Conservation (phyloP, 331 rosid species). For the Malus hybrid region DNA sequence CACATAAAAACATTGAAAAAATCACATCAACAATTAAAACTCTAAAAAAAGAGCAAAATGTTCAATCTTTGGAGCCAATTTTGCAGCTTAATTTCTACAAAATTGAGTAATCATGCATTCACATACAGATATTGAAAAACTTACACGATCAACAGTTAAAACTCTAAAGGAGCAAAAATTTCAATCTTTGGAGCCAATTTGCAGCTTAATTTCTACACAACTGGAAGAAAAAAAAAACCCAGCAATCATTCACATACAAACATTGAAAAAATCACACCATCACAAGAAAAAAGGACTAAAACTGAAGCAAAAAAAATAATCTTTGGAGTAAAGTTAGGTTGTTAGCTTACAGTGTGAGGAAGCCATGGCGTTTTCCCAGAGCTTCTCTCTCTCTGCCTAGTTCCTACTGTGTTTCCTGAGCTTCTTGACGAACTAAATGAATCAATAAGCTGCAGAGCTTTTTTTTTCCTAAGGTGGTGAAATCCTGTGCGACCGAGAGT, state of each 20-base stretch:
- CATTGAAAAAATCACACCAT: background rate
- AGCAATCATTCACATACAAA: background rate
- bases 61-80: no score
- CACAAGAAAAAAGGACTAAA: background rate
- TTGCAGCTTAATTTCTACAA: no score
- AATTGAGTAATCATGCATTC: background rate
- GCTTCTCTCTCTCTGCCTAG: background rate
- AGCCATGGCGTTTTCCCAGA: constrained; percentile 28
- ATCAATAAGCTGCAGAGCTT: background rate
- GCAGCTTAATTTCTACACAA: background rate
- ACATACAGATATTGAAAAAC: background rate
- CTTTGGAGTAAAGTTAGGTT: background rate
- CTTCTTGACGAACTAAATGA: background rate
- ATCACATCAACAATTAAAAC: no score
- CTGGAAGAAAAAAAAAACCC: background rate
- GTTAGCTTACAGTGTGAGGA: constrained; percentile 29
- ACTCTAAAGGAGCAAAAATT: background rate
- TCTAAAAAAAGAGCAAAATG: no score
- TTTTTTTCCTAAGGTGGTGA: background rate
- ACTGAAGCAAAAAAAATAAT: background rate
- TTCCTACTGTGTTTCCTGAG: background rate
- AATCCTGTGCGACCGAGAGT: background rate
- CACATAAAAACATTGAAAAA: no score
- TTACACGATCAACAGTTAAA: background rate
- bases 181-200: background rate